Base-by-base conservation (phyloP, 371 early-diverging fungal genomes). In the Catenaria anguillulae region DNA sequence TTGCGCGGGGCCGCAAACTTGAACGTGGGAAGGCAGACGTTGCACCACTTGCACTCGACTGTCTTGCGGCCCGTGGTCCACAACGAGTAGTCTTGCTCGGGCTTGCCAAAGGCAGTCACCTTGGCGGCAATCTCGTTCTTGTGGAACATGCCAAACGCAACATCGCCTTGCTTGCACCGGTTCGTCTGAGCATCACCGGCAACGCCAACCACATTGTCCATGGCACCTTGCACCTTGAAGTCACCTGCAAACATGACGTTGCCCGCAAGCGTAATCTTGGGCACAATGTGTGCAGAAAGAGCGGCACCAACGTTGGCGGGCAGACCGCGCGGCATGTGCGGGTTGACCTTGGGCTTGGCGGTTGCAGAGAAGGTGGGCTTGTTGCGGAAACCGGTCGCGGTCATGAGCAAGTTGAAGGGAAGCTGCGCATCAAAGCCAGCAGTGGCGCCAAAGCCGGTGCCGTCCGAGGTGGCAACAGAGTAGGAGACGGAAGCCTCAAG, bases 11-110 rank as follows among this genome's bases (percentile, higher is more conserved):
- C n/a, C n/a, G n/a, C n/a, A n/a, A n/a, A n/a, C 37, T 37, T 13
- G 37, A 37, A 37, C 37, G 37, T 37, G 37, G 37, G 33, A 73
- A 70, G 4, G 52, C 52, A 50, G 15, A 50, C 29, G 52, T 17
- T 23, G 31, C 52, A 50, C 3, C 24, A 50, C 52, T 50, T 50
- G 52, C 52, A 50, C 52, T 24, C 15, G 15, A 50, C 15, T 2
- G 26, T 15, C 8, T 10, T 10, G 21, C 12, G 0, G 8, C 21
- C 29, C 31, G 10, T 29, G 29, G 52, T 1, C 29, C 31, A 50
- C 29, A 31, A 31, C 52, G 10, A 10, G 31, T 50, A 50, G 19
- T 43, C 21, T 1, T 26, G 10, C 13, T 31, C 31, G 29, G 31
- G 8, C 15, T 8, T 6, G 29, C 8, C 1, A 8, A 8, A 26